phyloP scores from a whole-genome alignment of 75 land plant species.

The Selaginella moellendorffii region DNA sequence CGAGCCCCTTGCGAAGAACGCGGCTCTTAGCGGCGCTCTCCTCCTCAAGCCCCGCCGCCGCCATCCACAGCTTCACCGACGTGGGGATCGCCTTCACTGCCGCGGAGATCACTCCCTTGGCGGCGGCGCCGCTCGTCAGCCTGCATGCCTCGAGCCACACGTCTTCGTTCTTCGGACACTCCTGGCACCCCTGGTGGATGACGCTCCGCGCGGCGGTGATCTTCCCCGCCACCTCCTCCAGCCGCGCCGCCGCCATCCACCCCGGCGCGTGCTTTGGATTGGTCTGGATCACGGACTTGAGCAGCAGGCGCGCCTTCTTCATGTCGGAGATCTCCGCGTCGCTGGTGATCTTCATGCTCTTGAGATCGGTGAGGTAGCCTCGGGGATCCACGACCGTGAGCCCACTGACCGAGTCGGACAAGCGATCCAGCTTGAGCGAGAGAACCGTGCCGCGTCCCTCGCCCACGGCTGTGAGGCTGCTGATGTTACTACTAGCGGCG shows the following conservation, averaged over 20 bases:
- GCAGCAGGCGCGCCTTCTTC: slow-evolving; percentile 79
- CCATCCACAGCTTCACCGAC: slow-evolving; percentile 92
- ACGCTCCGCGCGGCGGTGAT: slow-evolving; percentile 61
- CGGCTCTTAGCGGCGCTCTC: slow-evolving; percentile 48
- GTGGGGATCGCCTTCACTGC: slow-evolving; percentile 76
- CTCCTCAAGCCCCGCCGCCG: slow-evolving; percentile 66
- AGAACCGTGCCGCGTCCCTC: slow-evolving; percentile 87
- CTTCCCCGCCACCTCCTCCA: slow-evolving; percentile 93
- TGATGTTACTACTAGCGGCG: too few species aligned
- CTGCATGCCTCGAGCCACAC: slow-evolving; percentile 89
- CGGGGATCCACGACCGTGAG: slow-evolving; percentile 90
- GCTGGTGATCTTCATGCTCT: slow-evolving; percentile 97
- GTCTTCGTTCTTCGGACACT: slow-evolving; percentile 89
- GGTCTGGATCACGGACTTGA: slow-evolving; percentile 85
- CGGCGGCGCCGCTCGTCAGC: slow-evolving; percentile 62
- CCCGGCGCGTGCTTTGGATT: slow-evolving; percentile 93
- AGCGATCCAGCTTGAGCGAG: slow-evolving; percentile 60
- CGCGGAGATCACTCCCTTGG: slow-evolving; percentile 71
- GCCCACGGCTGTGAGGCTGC: slow-evolving; percentile 84
- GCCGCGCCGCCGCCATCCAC: slow-evolving; percentile 92
- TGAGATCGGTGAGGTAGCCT: slow-evolving; percentile 82
- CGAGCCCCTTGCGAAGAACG: slow-evolving; percentile 73
- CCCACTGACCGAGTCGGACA: slow-evolving; percentile 84
- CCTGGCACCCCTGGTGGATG: slow-evolving; percentile 68
- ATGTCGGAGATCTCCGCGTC: slow-evolving; percentile 97